Base-by-base conservation (phyloP, 2,329 filamentous ascomycete genomes). In the Fusarium oxysporum region DNA sequence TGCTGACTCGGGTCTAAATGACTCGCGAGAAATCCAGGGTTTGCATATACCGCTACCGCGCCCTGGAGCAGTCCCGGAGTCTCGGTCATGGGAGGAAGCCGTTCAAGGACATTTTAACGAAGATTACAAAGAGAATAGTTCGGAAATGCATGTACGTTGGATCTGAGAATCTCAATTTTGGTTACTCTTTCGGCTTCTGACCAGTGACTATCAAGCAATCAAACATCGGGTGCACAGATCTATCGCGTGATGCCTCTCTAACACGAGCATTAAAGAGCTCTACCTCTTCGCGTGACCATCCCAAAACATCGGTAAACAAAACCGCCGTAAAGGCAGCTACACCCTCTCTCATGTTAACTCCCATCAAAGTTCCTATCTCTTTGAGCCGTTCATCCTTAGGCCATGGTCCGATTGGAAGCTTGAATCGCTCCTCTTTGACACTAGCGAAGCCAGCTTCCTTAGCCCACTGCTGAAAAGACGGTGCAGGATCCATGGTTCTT, bases 251-350 rank as follows among this genome's bases (percentile, higher is more conserved):
- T 8, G 71, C 74, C 13, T 71, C 25, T n/a, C 77, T 67, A 3
- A 79, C 78, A 1, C 65, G 54, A 4, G 62, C 57, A 10, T 79
- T 79, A 17, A 80, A 71, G 32, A 83, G 80, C 80, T 86, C 83
- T 5, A 87, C 85, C 63, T 85, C 81, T n/a, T 83, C 83, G 28
- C 78, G 73, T 2, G 79, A 81, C 74, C 82, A 80, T 5, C 81
- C 82, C 55, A 84, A 59, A 1, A 84, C 80, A 17, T 84, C 81
- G 19, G 79, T 75, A 70, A 81, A 79, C 19, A 83, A 63, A 9
- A 80, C 81, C 25, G 82, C 78, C 3, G 82, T 82, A 38, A 84
- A 81, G 5, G 80, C 82, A 58, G 80, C 79, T 19, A 85, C 78
- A 0, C 83, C 83, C 6, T 83, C 80, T 6, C 76, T 63, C 45